phyloP scores from a whole-genome alignment of 345 rosid genomes.

The Aurinia saxatilis region DNA sequence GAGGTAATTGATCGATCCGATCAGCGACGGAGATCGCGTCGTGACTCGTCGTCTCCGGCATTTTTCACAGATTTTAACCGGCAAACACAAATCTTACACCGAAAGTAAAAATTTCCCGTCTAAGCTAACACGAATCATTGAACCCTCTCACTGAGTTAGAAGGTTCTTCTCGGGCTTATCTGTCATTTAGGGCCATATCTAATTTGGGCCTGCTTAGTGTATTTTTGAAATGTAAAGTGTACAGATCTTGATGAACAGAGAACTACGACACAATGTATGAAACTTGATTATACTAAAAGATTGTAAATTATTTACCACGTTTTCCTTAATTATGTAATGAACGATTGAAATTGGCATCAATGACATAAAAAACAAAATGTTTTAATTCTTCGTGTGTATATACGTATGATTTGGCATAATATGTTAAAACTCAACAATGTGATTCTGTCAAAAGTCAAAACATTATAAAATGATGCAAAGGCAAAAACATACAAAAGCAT shows the following conservation, averaged over 20 bases:
- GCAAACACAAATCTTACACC: slow-evolving; percentile 11
- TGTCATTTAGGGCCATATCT: not conserved
- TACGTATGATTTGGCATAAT: not conserved
- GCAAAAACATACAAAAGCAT: not conserved
- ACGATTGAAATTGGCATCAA: not conserved
- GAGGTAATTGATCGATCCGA: slow-evolving; percentile 53
- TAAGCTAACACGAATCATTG: not conserved
- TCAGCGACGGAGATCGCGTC: slow-evolving; percentile 29
- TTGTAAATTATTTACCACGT: too few species aligned
- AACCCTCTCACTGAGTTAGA: not conserved
- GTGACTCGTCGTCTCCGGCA: slow-evolving; percentile 39
- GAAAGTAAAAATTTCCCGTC: slow-evolving; percentile 6
- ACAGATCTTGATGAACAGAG: too few species aligned
- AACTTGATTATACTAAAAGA: too few species aligned
- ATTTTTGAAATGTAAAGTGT: not conserved
- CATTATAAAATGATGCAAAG: not conserved
- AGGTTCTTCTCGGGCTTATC: not conserved
- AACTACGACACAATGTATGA: too few species aligned
- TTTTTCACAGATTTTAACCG: slow-evolving; percentile 23
- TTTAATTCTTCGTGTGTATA: not conserved
- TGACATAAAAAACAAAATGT: not conserved
- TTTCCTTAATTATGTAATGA: not conserved
- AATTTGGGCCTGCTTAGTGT: not conserved
- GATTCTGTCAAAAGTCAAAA: not conserved
- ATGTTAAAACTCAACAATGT: not conserved